phyloP scores from a whole-genome alignment of 176 grass and related monocot genomes.

The Miscanthus lutarioriparius region DNA sequence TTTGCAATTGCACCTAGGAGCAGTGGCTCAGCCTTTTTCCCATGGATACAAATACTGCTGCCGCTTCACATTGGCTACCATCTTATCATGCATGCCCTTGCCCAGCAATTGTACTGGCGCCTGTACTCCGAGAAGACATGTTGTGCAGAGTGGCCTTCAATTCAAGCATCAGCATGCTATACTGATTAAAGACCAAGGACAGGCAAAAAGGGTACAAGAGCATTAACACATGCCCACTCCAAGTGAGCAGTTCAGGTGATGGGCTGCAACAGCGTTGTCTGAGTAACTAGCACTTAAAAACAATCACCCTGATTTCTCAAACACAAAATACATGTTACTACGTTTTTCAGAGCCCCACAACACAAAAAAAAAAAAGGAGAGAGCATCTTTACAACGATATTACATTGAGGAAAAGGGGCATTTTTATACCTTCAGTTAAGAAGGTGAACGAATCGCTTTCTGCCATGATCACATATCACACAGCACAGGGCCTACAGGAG shows the following conservation, averaged over 20 bases:
- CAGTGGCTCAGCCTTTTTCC: constrained; percentile 11
- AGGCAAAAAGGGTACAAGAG: constrained; percentile 21
- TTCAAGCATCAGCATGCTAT: constrained; percentile 21
- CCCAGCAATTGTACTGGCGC: constrained; percentile 6
- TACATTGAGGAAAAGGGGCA: too few species aligned
- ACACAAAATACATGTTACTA: neutral
- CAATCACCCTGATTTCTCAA: too few species aligned
- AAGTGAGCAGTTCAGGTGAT: constrained; percentile 33
- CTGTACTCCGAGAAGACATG: constrained; percentile 20
- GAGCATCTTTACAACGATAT: neutral
- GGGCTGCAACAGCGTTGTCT: neutral
- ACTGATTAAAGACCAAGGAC: constrained; percentile 31
- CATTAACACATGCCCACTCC: constrained; percentile 30
- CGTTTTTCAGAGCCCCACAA: neutral
- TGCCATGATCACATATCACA: neutral
- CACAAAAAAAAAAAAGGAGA: too few species aligned
- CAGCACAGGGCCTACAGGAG: constrained; percentile 24
- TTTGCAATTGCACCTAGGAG: constrained; percentile 23
- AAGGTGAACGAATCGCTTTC: neutral
- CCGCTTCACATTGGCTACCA: constrained; percentile 14
- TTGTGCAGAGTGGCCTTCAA: constrained; percentile 27
- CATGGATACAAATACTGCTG: constrained; percentile 4
- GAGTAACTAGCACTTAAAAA: neutral
- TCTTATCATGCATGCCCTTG: neutral
- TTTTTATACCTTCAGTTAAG: too few species aligned